Base-by-base conservation (phyloP, 345 rosid genomes). In the Acer yangbiense region DNA sequence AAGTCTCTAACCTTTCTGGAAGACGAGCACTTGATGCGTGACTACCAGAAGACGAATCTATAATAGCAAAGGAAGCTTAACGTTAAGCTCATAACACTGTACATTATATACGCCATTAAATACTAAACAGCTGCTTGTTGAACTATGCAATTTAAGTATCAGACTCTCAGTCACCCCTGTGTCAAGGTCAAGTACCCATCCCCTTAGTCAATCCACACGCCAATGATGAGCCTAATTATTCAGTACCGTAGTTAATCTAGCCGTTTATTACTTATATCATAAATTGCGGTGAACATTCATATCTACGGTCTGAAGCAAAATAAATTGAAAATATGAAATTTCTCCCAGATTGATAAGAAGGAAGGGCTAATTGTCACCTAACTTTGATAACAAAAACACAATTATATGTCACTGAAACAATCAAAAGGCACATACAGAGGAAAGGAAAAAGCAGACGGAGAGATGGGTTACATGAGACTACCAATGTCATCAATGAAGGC, bases 401-500 rank as follows among this genome's bases (percentile, higher is more conserved):
- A 50, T 48, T 43, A n/a, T 0, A 14, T 25, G 7, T 74, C 70
- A 65, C 68, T 69, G 54, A 73, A 77, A 64, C 55, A 74, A 72
- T 78, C 65, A 39, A 78, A 79, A 57, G 35, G 71, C 43, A 25
- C 20, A 63, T n/a, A 52, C 54, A 43, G 67, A 79, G 46, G 63
- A 29, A 39, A 63, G 55, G 29, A 72, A 69, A 63, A 62, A 71
- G 57, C n/a, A 55, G 52, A 35, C 63, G 50, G 27, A 23, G 14
- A 60, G 54, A 17, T 14, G 27, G 43, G 68, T 6, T 35, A 16
- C 39, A 54, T 20, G 57, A 13, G 23, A 69, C 73, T 91, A 96
- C 99, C 99, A 71, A 89, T 83, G 80, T 92, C 98, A 86, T 94
- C 98, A 83, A 89, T 83, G 83, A 96, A 88, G 48, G 97, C 93